Evolutionary conservation across 495 filamentous ascomycete genomes (phyloP).

Genomic region (Pseudoneurospora amorphoporcata): DNA sequence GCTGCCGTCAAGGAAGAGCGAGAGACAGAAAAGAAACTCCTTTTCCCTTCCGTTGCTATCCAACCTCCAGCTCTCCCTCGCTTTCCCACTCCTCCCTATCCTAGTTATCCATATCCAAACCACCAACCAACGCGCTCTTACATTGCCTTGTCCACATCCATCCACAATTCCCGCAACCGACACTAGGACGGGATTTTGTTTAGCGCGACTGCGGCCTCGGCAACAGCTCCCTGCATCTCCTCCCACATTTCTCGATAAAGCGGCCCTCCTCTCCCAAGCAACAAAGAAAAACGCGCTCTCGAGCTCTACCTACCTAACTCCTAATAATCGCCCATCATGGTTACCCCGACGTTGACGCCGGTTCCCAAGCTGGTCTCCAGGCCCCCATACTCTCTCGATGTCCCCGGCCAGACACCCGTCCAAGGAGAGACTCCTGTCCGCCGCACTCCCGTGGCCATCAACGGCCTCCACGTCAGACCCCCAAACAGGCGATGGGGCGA

Average conservation of each 20-base stretch:
- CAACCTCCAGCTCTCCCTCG: neutral
- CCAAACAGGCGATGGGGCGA: neutral
- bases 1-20: neutral
- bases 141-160: neutral
- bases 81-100: neutral
- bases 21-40: neutral
- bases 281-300: neutral
- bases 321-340: neutral
- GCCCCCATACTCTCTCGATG: conserved; percentile 70
- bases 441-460: conserved; percentile 59
- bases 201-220: neutral
- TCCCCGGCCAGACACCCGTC: conserved; percentile 56
- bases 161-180: neutral
- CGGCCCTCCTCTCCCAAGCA: neutral
- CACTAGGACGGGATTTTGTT: neutral
- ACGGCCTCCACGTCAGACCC: conserved; percentile 51
- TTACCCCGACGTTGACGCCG: neutral
- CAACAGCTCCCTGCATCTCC: neutral
- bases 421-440: conserved; percentile 88
- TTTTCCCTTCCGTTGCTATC: neutral
- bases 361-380: conserved; percentile 13
- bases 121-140: neutral
- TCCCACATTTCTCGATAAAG: neutral
- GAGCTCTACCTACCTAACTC: neutral
- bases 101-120: neutral